These are phyloP conservation scores for Aureococcus anophagefferens DNA, from an alignment of 108 stramenopile species.

Conservation along the genomic window DNA sequence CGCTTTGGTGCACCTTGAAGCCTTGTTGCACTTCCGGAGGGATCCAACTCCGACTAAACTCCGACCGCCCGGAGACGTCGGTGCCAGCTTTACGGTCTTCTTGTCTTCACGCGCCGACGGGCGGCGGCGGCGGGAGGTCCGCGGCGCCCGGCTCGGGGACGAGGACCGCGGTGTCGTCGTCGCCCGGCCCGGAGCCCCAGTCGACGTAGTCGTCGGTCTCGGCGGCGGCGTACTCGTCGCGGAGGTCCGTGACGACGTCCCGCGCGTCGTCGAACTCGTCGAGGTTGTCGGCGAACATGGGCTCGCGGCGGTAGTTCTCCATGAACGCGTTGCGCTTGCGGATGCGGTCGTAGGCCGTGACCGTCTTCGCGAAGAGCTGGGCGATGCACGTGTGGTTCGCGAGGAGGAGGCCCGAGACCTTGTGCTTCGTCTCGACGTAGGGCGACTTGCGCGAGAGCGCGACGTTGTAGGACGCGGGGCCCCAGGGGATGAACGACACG, in stretches of 20 bases:
- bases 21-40: no score
- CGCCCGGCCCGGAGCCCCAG: slow-evolving; percentile 48
- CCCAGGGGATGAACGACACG: slow-evolving; percentile 95
- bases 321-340: slow-evolving; percentile 91
- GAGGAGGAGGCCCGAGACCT: slow-evolving; percentile 91
- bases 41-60: no score
- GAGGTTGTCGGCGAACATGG: slow-evolving; percentile 85
- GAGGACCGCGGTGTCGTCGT: background rate
- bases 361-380: slow-evolving; percentile 76
- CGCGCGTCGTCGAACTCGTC: slow-evolving; percentile 92
- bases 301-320: slow-evolving; percentile 88
- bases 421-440: slow-evolving; percentile 76
- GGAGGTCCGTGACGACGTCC: slow-evolving; percentile 81
- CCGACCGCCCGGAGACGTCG: no score
- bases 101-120: no score
- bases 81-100: no score
- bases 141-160: no score
- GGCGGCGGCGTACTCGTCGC: slow-evolving; percentile 92
- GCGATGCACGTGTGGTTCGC: slow-evolving; percentile 96
- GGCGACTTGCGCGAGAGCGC: slow-evolving; percentile 90
- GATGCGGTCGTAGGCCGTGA: slow-evolving; percentile 84
- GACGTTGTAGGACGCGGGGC: slow-evolving; percentile 94
- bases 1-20: no score
- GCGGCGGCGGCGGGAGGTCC: no score
- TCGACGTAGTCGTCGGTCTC: slow-evolving; percentile 90